Base-by-base conservation (phyloP, 768 basidiomycete species). In the Panaeolus papilionaceus region DNA sequence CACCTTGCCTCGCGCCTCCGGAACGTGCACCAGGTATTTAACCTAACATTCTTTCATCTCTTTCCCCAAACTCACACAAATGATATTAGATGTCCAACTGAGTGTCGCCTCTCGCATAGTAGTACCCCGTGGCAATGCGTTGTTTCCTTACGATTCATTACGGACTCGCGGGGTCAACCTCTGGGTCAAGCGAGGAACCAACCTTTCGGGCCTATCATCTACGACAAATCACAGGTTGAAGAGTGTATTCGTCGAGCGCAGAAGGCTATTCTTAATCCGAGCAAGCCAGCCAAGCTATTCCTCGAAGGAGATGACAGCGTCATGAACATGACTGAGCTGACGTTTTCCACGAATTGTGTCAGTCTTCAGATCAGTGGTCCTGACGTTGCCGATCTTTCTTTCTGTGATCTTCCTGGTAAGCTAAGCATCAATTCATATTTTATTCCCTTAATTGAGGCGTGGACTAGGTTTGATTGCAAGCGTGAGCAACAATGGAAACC, bases 11-110 rank as follows among this genome's bases (percentile, higher is more conserved):
- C 84, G 91, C 12, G 89, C 89, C 0, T 80, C 87, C 11, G 92
- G 92, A 0, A 93, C 92, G 0, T 93, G 92, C 67, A 94, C 92
- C 0, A 83, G 92, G 92, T 89, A 67, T 45, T 69, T 37, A 0
- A 14, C n/a, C 8, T 54, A 26, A 0, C 42, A 62, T 64, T 39
- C 61, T 5, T 45, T 38, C 11, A n/a, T 37, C 16, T 26, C 11
- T 3, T 23, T 23, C 23, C 16, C 28, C 66, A 4, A 9, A 18
- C 26, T 8, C 63, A 26, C 28, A 28, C 26, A 44, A 14, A 23
- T 10, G 4, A 16, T 20, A 38, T n/a, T 66, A 88, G 87, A 6
- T 89, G 87, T 64, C 86, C 88, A 0, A 88, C 85, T 0, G 88
- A 89, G 66, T 88, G 86, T 68, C 82, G 85, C 12, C 79, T 89